Base-by-base conservation (phyloP, 192 early-diverging fungal species). In the Podila minutissima region DNA sequence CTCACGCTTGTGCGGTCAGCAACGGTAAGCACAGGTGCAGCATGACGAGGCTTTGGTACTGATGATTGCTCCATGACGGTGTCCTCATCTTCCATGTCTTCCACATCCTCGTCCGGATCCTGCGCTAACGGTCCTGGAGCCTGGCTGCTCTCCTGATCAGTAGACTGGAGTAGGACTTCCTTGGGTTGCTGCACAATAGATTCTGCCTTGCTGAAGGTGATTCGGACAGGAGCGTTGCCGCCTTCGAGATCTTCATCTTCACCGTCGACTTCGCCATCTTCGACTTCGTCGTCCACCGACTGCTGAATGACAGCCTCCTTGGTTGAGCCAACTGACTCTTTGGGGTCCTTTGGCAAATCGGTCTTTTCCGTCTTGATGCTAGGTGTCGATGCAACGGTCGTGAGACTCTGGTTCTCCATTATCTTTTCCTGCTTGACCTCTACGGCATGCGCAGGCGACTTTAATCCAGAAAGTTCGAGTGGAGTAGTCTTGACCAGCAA, bases 11-110 rank as follows among this genome's bases (percentile, higher is more conserved):
- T 37, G 59, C 19, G 32, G 5, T 15, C 58, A 46, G 33, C 37
- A 37, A 8, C 31, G 4, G 37, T 19, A 22, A 15, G 15, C 5
- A n/a, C 38, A 24, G 33, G 28, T 1, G 38, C 22, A 17, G 41
- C 15, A 5, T 67, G 60, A 2, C 48, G 74, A 31, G 49, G 59
- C 20, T 64, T 62, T 4, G 74, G 58, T 12, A 70, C 74, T 1
- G 74, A 76, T 19, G 77, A 81, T 59, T 81, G 77, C 35, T 81
- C 77, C 77, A 81, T 59, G 3, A 81, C 71, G 4, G 50, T 60
- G 41, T 81, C 77, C 50, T 79, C 70, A 32, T 79, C 62, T 26
- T 65, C 77, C 33, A 64, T 57, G 2, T 72, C 38, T 37, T 72
- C 66, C 22, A 41, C 70, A 11, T 59, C 35, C 5, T 59, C 32